Base-by-base conservation (phyloP, 306 rosid species). In the Spatholobus suberectus region DNA sequence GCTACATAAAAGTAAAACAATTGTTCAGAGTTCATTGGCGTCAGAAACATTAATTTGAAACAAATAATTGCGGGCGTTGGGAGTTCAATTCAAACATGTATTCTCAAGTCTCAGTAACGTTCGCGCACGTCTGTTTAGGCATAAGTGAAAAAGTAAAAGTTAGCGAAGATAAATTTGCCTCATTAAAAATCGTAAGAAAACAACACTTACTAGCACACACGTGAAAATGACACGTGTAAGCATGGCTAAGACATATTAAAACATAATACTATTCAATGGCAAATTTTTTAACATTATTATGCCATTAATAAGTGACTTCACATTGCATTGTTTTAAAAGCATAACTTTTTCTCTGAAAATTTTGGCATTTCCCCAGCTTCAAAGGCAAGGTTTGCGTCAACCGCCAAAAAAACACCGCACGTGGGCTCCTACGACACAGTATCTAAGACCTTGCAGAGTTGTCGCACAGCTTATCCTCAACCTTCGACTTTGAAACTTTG, bases 401-500 rank as follows among this genome's bases (percentile, higher is more conserved):
- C 67, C 4, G 13, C 32, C 70, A 29, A 11, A 10, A n/a, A 20
- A 14, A 38, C 72, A 74, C 59, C 43, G 75, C 89, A 82, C 86
- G 84, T 68, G 89, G 79, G 66, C 1, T 46, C 37, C 43, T 20
- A 75, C 78, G 76, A 69, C 81, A 68, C 44, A 29, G 1, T 21
- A 62, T 8, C 46, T 41, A 11, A 46, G 15, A 67, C 26, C 70
- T 51, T 40, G 47, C 37, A 35, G 9, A 43, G 13, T 40, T 65
- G 76, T 61, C 12, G 61, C 6, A 63, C 6, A 63, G 27, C 72
- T 84, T 72, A 77, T 78, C 87, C 43, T 58, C 20, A 52, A 62
- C 18, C 70, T 37, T 46, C 10, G 86, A 85, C 78, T 82, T 88
- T 75, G 81, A 79, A 88, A 85, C 65, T 85, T 82, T 82, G 87